Evolutionary conservation across 164 flowering plant species (phyloP).

Genomic region (Malania oleifera): DNA sequence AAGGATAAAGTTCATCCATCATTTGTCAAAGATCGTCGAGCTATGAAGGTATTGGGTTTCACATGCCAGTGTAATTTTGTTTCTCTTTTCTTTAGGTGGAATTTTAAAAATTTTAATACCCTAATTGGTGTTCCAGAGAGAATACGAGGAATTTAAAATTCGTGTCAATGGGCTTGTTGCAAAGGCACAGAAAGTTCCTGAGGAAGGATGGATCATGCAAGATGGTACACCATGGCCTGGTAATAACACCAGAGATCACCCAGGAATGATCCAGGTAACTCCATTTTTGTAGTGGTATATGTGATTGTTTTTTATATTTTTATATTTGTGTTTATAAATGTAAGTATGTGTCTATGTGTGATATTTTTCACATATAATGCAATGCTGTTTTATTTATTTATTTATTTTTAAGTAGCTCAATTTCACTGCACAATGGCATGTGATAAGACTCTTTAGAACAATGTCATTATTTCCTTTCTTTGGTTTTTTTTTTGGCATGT

Average conservation of each 20-base stretch:
- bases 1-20: slow-evolving; percentile 30
- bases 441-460: too few relatives aligned
- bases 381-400: neutral
- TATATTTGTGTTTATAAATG: neutral
- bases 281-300: neutral
- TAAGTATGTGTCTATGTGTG: neutral
- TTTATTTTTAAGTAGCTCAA: too few relatives aligned
- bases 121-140: slow-evolving; percentile 65
- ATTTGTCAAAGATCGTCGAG: slow-evolving; percentile 34
- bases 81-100: too few relatives aligned
- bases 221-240: slow-evolving; percentile 99
- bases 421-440: too few relatives aligned
- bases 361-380: neutral
- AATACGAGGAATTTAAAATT: slow-evolving; percentile 86
- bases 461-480: neutral
- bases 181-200: slow-evolving; percentile 73
- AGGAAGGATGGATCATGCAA: slow-evolving; percentile 97
- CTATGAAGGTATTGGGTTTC: too few relatives aligned
- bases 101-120: too few relatives aligned
- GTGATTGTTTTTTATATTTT: too few relatives aligned
- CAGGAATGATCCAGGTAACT: slow-evolving; percentile 91
- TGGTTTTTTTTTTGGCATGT: neutral
- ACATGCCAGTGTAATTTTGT: too few relatives aligned
- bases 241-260: slow-evolving; percentile 88
- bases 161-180: slow-evolving; percentile 80